Base-by-base conservation (phyloP, 129 eudicot species). In the Heracleum sosnowskyi region DNA sequence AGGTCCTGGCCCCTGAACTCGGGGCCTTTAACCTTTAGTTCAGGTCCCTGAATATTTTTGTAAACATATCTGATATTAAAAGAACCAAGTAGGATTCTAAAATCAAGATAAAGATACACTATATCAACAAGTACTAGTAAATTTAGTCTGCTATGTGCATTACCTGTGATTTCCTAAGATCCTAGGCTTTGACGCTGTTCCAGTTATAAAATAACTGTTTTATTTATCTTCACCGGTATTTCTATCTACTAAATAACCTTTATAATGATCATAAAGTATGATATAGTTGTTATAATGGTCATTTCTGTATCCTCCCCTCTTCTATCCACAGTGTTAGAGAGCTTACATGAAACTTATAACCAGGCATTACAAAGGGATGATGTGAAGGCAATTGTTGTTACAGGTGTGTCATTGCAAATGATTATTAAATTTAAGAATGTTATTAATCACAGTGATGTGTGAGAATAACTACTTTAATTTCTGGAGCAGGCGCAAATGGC, bases 321-420 rank as follows among this genome's bases (percentile, higher is more conserved):
- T 72, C 78, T 49, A 71, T 78, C 71, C 68, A 8, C 90, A 96
- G 99, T 96, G 47, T 86, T 96, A 74, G 74, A 75, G 85, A 96
- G 97, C 89, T 85, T 96, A 76, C 88, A 90, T 71, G 90, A 80
- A 81, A 82, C 82, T 57, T 92, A 82, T 85, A 91, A 86, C 29
- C 86, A 87, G 80, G 99, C 99, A 68, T 85, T 92, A 80, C 81
- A 86, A 82, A 82, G 97, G 81, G 88, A 96, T 39, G 99, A 96
- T 47, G 97, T 96, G 77, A 92, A 92, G 91, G 99, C 99, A 79
- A 85, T 96, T 26, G 99, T 96, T 71, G 88, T 96, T 80, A 96
- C 95, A 81, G 99, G 99, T 92, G 85, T 77, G 29, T 28, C 39
- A 17, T 42, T 40, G 74, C 72, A 77, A 26, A 29, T 82, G 81